Base-by-base conservation (phyloP, 2,329 filamentous ascomycete species). In the Colletotrichum euphorbiae region DNA sequence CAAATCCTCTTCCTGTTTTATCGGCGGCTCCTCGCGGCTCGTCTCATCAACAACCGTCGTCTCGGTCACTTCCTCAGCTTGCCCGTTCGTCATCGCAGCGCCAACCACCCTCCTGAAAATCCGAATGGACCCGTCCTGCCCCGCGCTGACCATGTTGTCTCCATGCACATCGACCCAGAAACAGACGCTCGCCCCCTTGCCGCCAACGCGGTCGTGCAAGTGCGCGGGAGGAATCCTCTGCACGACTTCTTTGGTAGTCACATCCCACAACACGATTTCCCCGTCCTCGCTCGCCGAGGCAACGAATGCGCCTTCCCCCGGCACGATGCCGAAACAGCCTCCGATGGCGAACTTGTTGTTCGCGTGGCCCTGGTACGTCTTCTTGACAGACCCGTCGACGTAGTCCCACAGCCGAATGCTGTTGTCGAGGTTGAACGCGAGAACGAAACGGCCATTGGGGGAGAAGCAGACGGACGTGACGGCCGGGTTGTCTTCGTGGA, bases 401-500 rank as follows among this genome's bases (percentile, higher is more conserved):
- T 98, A 99, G 78, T 98, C 93, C 96, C 96, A 99, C 21, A 99
- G 83, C 2, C 96, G 90, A 52, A 99, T 87, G 76, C 92, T 95
- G 69, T 90, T 92, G 81, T 99, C 96, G 72, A 98, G 86, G 71
- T 93, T 97, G 79, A 92, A 97, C 12, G 96, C 95, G 3, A 98
- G 87, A 62, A 99, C 91, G 76, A 92, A 98, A 71, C 93, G 94
- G 17, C 96, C 95, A 76, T 99, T 99, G 3, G 96, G 95, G 5
- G 92, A 92, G 82, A 99, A 99, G 76, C 91, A 91, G 46, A 98
- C 96, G 36, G 91, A 92, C 1, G 93, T 92, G 7, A 98, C 94
- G 15, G 93, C 90, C 0, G 93, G 93, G 76, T 97, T 97, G 78
- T 98, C 96, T 81, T 98, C 96, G 81, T 98, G 94, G 13, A 99